Conservation (phyloP, 257 asterid genomes). For the Solanum okadae region DNA sequence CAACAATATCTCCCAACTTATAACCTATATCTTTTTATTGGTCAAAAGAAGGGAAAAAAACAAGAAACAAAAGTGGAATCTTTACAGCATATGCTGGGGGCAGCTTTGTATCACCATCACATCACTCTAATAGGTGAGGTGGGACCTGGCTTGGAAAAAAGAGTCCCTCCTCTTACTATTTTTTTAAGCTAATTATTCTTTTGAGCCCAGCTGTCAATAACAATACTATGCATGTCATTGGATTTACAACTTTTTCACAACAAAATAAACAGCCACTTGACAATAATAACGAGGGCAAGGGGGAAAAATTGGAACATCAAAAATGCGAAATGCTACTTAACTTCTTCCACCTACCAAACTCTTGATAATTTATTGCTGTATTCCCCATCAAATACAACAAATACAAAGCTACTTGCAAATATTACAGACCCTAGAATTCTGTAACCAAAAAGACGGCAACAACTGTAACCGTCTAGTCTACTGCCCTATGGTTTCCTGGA, state of each 20-base stretch:
- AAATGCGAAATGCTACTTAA: background rate
- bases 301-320: no score
- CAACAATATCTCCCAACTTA: background rate
- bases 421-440: slow-evolving; percentile 45
- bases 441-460: slow-evolving; percentile 23
- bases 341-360: slow-evolving; percentile 16
- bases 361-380: slow-evolving; percentile 59
- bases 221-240: background rate
- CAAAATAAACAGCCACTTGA: background rate
- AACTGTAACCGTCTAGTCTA: slow-evolving; percentile 11
- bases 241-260: background rate
- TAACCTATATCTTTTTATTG: background rate
- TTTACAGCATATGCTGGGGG: background rate
- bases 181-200: no score
- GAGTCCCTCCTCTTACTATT: background rate
- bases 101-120: background rate
- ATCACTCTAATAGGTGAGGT: background rate
- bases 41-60: background rate
- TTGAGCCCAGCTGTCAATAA: background rate
- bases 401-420: slow-evolving; percentile 53
- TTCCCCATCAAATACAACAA: slow-evolving; percentile 79
- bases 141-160: background rate
- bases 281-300: background rate
- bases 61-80: background rate
- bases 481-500: slow-evolving; percentile 38